phyloP scores from a whole-genome alignment of 257 asterid species.

The Linderniella brevidens region DNA sequence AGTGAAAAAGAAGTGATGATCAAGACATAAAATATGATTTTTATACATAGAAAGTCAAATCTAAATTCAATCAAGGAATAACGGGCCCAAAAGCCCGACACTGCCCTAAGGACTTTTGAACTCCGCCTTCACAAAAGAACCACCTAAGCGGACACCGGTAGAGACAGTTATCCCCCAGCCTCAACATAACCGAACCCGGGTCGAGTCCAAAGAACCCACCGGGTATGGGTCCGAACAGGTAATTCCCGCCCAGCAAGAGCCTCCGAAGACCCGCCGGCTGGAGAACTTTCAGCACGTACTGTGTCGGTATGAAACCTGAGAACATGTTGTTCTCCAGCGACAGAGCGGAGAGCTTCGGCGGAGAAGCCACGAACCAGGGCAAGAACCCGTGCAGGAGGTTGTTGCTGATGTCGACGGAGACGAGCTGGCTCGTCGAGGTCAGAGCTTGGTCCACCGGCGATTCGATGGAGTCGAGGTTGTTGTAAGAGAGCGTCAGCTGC shows the following conservation, averaged over 20 bases:
- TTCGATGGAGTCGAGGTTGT: slow-evolving; percentile 36
- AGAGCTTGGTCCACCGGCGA: slow-evolving; percentile 17
- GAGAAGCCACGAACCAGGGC: slow-evolving; percentile 63
- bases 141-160: slow-evolving; percentile 62
- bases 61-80: slow-evolving; percentile 24
- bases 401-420: slow-evolving; percentile 56
- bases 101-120: slow-evolving; percentile 45
- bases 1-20: too few species aligned
- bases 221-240: slow-evolving; percentile 66
- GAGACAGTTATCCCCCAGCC: slow-evolving; percentile 72
- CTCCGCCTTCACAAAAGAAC: slow-evolving; percentile 75
- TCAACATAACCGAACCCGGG: slow-evolving; percentile 53
- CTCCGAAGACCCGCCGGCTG: slow-evolving; percentile 44
- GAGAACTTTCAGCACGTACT: slow-evolving; percentile 30
- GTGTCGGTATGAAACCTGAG: slow-evolving; percentile 49
- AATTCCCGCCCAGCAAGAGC: slow-evolving; percentile 71
- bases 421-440: slow-evolving; percentile 32
- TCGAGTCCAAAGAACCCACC: slow-evolving; percentile 43
- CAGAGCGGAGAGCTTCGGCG: slow-evolving; percentile 56
- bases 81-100: slow-evolving; percentile 62
- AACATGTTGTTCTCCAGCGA: slow-evolving; percentile 49
- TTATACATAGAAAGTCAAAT: too few species aligned
- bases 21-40: too few species aligned
- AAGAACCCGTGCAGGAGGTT: slow-evolving; percentile 48
- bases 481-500: slow-evolving; percentile 49